Percentiles rank a stretch among this genome's conserved stretches.
Evolutionary conservation across 805 yeast genomes (phyloP).

Genomic region (Wickerhamomyces canadensis): DNA sequence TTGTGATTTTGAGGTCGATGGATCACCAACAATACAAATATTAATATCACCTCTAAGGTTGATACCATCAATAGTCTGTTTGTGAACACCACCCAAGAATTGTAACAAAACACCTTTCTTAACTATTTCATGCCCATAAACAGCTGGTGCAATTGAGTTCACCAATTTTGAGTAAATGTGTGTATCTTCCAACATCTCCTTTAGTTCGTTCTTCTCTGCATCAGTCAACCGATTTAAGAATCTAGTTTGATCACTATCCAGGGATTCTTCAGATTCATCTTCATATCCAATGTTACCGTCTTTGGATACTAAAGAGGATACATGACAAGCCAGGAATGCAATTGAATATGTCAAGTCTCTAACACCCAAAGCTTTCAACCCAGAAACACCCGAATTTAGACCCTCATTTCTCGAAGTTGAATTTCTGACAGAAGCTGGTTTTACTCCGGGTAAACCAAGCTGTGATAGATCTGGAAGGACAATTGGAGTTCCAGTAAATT

Average conservation of each 20-base stretch:
- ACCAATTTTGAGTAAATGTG: constrained; percentile 82
- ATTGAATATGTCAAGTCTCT: constrained; percentile 89
- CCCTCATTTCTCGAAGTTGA: constrained; percentile 53
- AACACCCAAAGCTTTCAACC: constrained; percentile 78
- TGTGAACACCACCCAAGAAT: constrained; percentile 93
- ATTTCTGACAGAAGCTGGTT: constrained; percentile 76
- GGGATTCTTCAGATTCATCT: constrained; percentile 32
- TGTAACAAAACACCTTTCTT: constrained; percentile 90
- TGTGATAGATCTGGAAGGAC: constrained; percentile 94
- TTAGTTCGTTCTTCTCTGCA: constrained; percentile 78
- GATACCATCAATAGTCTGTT: constrained; percentile 88
- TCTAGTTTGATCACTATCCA: constrained; percentile 69
- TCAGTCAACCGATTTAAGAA: constrained; percentile 74
- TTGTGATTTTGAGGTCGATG: constrained; percentile 95
- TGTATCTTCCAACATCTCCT: constrained; percentile 85
- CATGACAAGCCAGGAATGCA: constrained; percentile 90
- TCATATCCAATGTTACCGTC: constrained; percentile 32
- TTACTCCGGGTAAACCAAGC: constrained; percentile 90
- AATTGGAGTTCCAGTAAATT: constrained; percentile 89
- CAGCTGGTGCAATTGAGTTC: constrained; percentile 89
- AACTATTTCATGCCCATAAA: constrained; percentile 90
- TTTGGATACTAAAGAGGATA: constrained; percentile 49
- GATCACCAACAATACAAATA: constrained; percentile 95
- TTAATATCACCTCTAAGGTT: constrained; percentile 95
- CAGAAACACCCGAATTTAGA: constrained; percentile 79